These are phyloP conservation scores for Scedosporium boydii DNA, from an alignment of 2,329 filamentous ascomycete genomes.

Conservation along the genomic window DNA sequence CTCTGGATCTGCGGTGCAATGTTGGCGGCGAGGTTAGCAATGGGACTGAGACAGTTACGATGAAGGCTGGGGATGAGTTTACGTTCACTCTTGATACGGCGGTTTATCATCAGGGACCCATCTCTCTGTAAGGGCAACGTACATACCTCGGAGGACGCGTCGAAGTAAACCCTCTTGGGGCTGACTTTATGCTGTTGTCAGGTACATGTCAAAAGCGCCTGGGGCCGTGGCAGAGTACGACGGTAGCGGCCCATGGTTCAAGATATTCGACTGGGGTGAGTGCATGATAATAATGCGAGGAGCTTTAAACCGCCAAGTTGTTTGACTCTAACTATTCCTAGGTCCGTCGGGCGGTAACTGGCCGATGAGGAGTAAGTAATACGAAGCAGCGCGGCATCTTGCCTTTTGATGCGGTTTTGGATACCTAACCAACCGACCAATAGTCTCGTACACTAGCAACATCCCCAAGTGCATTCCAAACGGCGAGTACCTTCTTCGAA, in stretches of 20 bases:
- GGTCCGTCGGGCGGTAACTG: constrained; percentile 4
- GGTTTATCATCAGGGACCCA: constrained; percentile 29
- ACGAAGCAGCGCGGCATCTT: neutral
- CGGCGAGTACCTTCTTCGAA: constrained; percentile 49
- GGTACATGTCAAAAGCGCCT: constrained; percentile 25
- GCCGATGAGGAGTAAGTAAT: constrained; percentile 4
- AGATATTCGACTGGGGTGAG: constrained; percentile 26
- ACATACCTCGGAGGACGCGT: neutral
- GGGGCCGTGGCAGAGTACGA: constrained; percentile 23
- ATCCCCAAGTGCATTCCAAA: constrained; percentile 41
- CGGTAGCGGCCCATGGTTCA: constrained; percentile 28
- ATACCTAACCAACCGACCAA: neutral
- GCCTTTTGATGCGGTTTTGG: too few species aligned
- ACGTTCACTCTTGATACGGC: constrained; percentile 25
- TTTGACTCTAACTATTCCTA: neutral
- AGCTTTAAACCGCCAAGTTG: too few species aligned
- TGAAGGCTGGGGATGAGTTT: constrained; percentile 24
- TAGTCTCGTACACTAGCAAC: constrained; percentile 19
- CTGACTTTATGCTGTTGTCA: neutral
- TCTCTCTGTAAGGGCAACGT: constrained; percentile 21
- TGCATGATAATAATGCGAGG: too few species aligned
- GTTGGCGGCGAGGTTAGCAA: constrained; percentile 21
- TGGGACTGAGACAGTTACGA: constrained; percentile 19
- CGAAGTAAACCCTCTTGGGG: neutral
- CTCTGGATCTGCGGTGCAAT: constrained; percentile 28